Evolutionary conservation across 805 yeast species (phyloP), one percentile per base, ranked within the genome.

Genomic region (Lipomyces kockii): DNA sequence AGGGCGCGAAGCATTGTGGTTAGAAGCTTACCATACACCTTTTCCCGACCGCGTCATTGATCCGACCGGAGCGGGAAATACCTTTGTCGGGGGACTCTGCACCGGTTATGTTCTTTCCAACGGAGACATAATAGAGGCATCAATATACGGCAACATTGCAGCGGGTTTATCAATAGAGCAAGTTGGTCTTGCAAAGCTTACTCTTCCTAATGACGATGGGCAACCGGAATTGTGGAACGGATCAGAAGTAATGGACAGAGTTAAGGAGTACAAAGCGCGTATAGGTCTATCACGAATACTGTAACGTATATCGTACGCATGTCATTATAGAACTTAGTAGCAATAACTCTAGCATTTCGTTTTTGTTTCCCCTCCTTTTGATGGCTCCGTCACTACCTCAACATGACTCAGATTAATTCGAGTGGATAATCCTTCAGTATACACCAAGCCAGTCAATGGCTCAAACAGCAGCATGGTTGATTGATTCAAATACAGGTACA

Each of bases 41-140:
- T 76, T 78, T 22, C 80, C 78, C 25, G 72, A 74, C 2, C 76
- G 77, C 59, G 92, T 92, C 0, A 81, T 90, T 1, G 98, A 93
- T 77, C 96, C 97, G 2, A 93, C 98, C 0, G 98, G 98, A 0
- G 97, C 97, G 20, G 98, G 98, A 0, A 96, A 93, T 75, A 84
- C 97, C 0, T 92, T 89, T 75, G 85, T 91, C 61, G 98, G 97
- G 0, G 97, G 90, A 0, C 84, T 92, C 64, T 84, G 88, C 9
- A 79, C 88, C 1, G 95, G 87, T 0, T 86, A 84, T 70, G 79
- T 84, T 0, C 75, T 87, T 17, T 39, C 61, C 6, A 61, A 61
- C 78, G 86, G 70, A 53, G 78, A 37, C 78, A 81, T 49, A 80
- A 85, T 76, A 81, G 74, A 77, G 0, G 77, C 83, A 9, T 90